These are phyloP conservation scores for Tulasnella calospora DNA, from an alignment of 768 basidiomycete species.

Conservation along the genomic window DNA sequence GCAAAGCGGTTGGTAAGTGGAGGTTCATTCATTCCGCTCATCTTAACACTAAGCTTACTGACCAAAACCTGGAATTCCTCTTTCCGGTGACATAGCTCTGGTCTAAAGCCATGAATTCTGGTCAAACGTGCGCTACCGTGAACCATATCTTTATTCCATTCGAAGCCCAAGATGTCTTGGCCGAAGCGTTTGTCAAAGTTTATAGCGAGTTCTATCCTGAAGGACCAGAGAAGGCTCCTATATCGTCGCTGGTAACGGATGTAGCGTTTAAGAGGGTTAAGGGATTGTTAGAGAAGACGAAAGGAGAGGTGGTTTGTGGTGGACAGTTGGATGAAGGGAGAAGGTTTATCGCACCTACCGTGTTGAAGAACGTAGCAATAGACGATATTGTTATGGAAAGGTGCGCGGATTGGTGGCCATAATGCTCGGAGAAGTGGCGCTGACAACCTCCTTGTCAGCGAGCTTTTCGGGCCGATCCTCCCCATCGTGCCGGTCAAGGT, in stretches of 20 bases:
- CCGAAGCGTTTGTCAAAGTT: slow-evolving; percentile 44
- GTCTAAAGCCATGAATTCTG: slow-evolving; percentile 73
- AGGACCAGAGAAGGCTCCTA: slow-evolving; percentile 45
- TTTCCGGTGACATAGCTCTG: slow-evolving; percentile 42
- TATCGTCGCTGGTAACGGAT: slow-evolving; percentile 49
- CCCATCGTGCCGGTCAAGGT: neutral
- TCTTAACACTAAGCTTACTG: too few relatives aligned
- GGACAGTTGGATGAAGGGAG: neutral
- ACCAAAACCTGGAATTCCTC: neutral
- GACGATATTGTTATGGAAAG: slow-evolving; percentile 72
- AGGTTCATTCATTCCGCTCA: neutral
- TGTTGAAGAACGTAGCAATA: slow-evolving; percentile 11
- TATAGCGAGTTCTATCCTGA: slow-evolving; percentile 53
- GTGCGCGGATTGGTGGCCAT: slow-evolving; percentile 42
- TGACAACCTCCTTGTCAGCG: neutral
- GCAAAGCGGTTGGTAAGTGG: slow-evolving; percentile 56
- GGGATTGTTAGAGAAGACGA: slow-evolving; percentile 43
- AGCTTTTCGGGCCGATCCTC: neutral
- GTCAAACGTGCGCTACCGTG: slow-evolving; percentile 68
- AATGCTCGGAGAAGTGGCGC: neutral
- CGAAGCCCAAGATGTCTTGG: slow-evolving; percentile 40
- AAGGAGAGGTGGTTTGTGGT: slow-evolving; percentile 14
- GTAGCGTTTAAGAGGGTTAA: slow-evolving; percentile 58
- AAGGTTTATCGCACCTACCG: slow-evolving; percentile 19
- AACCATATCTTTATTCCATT: slow-evolving; percentile 49